Percentiles rank a stretch among this genome's conserved stretches.
Conservation (phyloP, 192 early-diverging fungal genomes). For the Funneliformis mosseae region DNA sequence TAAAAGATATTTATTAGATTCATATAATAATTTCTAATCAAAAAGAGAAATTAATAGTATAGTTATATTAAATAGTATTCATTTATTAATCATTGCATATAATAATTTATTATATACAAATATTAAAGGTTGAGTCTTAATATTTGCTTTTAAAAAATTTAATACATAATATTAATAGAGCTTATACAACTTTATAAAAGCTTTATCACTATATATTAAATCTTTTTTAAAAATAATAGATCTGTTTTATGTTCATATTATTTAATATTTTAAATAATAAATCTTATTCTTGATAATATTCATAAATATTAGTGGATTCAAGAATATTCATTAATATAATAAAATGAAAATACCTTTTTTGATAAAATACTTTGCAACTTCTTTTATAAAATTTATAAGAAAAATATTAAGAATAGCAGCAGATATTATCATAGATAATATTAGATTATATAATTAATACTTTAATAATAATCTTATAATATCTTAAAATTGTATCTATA, state of each 20-base stretch:
- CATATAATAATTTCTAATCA: too few relatives aligned
- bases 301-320: slow-evolving; percentile 15
- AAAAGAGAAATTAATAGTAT: too few relatives aligned
- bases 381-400: not conserved
- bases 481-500: not conserved
- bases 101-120: too few relatives aligned
- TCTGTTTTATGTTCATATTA: not conserved
- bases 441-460: not conserved
- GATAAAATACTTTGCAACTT: not conserved
- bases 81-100: too few relatives aligned
- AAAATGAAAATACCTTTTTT: too few relatives aligned
- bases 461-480: not conserved
- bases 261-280: slow-evolving; percentile 1
- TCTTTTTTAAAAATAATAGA: not conserved
- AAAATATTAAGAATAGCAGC: slow-evolving; percentile 14
- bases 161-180: too few relatives aligned
- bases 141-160: too few relatives aligned
- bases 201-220: not conserved
- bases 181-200: too few relatives aligned
- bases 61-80: too few relatives aligned
- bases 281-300: slow-evolving; percentile 1
- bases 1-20: too few relatives aligned
- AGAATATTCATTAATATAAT: not conserved
- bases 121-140: too few relatives aligned
- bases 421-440: not conserved